Base-by-base conservation (phyloP, 345 rosid genomes). In the Eucalyptus victrix region DNA sequence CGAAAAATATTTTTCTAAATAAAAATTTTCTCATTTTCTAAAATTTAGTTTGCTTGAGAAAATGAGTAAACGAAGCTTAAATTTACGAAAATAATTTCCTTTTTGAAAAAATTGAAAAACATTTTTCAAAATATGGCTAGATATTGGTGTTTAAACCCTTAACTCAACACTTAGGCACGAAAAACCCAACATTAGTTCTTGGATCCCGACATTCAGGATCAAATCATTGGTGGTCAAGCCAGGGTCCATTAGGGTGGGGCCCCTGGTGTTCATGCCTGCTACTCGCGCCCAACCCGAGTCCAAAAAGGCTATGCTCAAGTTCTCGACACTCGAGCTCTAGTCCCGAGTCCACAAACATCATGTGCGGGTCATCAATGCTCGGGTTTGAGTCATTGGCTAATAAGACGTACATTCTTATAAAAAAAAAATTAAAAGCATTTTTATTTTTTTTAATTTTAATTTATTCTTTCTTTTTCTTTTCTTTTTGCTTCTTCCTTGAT, bases 161-260 rank as follows among this genome's bases (percentile, higher is more conserved):
- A 56, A 9, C 14, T 56, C 62, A 8, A 56, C 62, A 24, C 3
- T 56, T 24, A 4, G 30, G 2, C 62, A 56, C 14, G 6, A 56
- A 56, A 56, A 56, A 23, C 14, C 30, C 62, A 56, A 56, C 3
- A 0, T 56, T 56, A 56, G 62, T 10, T 56, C 14, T 9, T 1
- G 6, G 2, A 53, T 56, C 30, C 6, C 6, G 0, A 56, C 13
- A 19, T 56, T 56, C 13, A 0, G 0, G 13, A 56, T 6, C 62
- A 56, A 56, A 1, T 56, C 14, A 4, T 3, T 24, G 0, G 14
- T 0, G 0, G 0, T 26, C 6, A 56, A 0, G 2, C 30, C 0
- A 10, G 3, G 13, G 14, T 56, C 30, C 62, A 56, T 5, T 1
- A 24, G 0, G 62, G 62, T 10, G 28, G 11, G 62, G 62, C 30